These are phyloP conservation scores for Penicillium sp. DNA, from an alignment of 2,329 filamentous ascomycete species.

Conservation along the genomic window DNA sequence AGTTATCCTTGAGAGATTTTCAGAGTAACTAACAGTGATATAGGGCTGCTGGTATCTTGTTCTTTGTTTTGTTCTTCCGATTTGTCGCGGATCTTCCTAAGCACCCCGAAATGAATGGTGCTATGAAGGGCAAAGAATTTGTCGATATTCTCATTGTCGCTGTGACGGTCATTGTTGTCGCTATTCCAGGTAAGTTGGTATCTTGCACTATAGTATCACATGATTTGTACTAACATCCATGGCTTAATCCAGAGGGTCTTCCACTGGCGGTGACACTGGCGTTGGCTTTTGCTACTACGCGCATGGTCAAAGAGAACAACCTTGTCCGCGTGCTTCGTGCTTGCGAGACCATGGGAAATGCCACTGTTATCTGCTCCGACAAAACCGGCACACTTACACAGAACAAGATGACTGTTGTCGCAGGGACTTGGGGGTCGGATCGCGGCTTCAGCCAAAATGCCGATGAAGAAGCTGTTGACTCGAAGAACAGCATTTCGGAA, in stretches of 20 bases:
- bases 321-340: constrained; percentile 74
- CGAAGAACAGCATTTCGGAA: constrained; percentile 26
- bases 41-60: constrained; percentile 71
- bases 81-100: constrained; percentile 70
- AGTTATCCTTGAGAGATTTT: neutral
- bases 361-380: constrained; percentile 77
- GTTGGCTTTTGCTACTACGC: constrained; percentile 73
- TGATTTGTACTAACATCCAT: constrained; percentile 37
- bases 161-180: constrained; percentile 77
- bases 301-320: constrained; percentile 77
- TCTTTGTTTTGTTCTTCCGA: constrained; percentile 82
- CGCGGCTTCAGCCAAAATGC: constrained; percentile 55
- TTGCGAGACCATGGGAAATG: constrained; percentile 81
- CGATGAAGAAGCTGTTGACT: constrained; percentile 16
- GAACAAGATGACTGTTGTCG: constrained; percentile 75
- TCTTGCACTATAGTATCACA: neutral
- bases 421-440: constrained; percentile 65
- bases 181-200: constrained; percentile 58
- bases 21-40: constrained; percentile 11
- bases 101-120: constrained; percentile 54
- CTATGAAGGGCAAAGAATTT: constrained; percentile 76
- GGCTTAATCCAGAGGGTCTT: constrained; percentile 59
- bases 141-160: constrained; percentile 76
- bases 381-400: constrained; percentile 76
- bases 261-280: constrained; percentile 77